These are phyloP conservation scores for Asterochloris sp. DNA, from an alignment of 139 green algal genomes.

Conservation along the genomic window DNA sequence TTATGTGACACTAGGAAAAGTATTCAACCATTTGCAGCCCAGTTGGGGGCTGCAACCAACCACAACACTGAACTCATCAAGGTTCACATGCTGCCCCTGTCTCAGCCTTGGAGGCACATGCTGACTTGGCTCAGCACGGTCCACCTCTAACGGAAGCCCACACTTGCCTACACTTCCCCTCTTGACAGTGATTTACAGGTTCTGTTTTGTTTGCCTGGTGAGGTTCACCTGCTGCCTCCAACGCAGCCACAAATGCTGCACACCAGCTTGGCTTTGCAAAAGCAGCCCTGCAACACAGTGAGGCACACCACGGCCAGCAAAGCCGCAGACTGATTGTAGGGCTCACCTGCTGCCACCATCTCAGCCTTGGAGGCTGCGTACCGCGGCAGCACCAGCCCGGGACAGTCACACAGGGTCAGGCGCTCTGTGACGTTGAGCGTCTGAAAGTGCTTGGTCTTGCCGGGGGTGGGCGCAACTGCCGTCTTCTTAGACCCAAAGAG, in stretches of 20 bases:
- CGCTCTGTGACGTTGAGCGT: conserved; percentile 79
- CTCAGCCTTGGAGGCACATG: too few species aligned
- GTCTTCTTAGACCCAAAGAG: conserved; percentile 96
- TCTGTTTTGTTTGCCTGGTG: too few species aligned
- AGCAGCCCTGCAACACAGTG: not conserved
- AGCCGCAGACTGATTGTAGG: not conserved
- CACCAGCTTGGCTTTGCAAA: conserved; percentile 91
- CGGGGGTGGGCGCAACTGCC: conserved; percentile 89
- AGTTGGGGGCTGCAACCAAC: too few species aligned
- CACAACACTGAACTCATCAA: too few species aligned
- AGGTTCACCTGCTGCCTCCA: conserved; percentile 72
- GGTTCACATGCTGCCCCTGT: too few species aligned
- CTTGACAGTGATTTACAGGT: too few species aligned
- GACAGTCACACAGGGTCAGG: conserved; percentile 89
- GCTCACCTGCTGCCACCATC: conserved; percentile 83
- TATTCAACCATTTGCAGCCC: too few species aligned
- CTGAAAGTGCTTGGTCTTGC: conserved; percentile 99
- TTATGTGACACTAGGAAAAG: too few species aligned
- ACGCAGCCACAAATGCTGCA: conserved; percentile 76
- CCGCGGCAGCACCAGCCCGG: conserved; percentile 90
- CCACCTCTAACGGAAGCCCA: too few species aligned
- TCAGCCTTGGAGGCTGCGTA: conserved; percentile 87
- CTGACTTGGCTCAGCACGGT: too few species aligned
- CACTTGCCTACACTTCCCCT: too few species aligned
- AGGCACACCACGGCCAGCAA: not conserved